A percentile compares a stretch with the other conserved stretches of the same genome.
Conservation (phyloP, 164 flowering plant genomes). For the Tetracentron sinense region DNA sequence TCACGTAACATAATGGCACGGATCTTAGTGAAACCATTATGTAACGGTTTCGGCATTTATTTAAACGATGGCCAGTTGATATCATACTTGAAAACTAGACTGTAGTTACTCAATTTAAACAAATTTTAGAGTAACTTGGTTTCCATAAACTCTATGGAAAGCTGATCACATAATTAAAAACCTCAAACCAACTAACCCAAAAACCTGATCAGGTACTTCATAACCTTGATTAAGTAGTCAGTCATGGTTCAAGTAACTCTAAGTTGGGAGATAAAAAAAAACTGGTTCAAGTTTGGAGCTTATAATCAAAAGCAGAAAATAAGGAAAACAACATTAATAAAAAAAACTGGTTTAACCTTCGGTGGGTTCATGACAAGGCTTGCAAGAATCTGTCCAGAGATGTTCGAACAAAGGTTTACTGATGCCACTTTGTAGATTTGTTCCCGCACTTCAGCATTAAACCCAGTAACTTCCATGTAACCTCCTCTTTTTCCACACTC, state of each 20-base stretch:
- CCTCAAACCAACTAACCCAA: not conserved
- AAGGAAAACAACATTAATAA: not conserved
- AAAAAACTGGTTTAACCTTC: slow-evolving; percentile 44
- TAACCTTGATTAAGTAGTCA: no score
- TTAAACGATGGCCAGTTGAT: no score
- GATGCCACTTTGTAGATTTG: slow-evolving; percentile 97
- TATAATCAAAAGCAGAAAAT: not conserved
- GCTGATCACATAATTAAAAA: not conserved
- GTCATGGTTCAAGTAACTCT: no score
- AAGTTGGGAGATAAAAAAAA: no score
- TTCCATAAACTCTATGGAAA: no score
- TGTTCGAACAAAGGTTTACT: slow-evolving; percentile 93
- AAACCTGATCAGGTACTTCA: not conserved
- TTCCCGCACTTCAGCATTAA: slow-evolving; percentile 69
- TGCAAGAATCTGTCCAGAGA: slow-evolving; percentile 96
- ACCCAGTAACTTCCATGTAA: slow-evolving; percentile 98
- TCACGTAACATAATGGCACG: no score
- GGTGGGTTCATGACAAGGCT: slow-evolving; percentile 99
- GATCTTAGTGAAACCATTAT: no score
- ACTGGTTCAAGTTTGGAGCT: no score
- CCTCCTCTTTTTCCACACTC: slow-evolving; percentile 99
- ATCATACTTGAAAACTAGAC: no score
- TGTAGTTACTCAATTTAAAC: no score
- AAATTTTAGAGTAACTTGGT: no score
- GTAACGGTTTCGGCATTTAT: no score